These are phyloP conservation scores for Agaricus sinodeliciosus DNA, from an alignment of 768 basidiomycete species.

Conservation along the genomic window DNA sequence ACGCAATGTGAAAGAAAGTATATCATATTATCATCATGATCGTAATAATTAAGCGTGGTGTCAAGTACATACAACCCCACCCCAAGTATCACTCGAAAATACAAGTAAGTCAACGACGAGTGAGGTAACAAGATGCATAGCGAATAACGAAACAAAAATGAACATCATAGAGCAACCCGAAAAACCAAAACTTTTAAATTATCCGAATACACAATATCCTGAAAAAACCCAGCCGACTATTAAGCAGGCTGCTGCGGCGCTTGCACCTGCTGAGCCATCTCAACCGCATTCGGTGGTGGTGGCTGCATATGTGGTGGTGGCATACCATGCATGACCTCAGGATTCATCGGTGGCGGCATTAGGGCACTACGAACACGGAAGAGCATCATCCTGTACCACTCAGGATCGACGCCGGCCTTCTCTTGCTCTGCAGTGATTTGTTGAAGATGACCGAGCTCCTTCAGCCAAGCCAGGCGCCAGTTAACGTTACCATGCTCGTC, in stretches of 20 bases:
- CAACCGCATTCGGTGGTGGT: conserved; percentile 31
- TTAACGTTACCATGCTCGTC: conserved; percentile 77
- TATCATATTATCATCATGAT: conserved; percentile 1
- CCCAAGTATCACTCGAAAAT: neutral
- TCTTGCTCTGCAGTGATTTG: conserved; percentile 78
- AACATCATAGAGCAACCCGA: neutral
- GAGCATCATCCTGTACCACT: conserved; percentile 86
- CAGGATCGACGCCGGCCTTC: conserved; percentile 71
- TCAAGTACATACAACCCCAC: conserved; percentile 10
- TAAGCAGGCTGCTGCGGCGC: conserved; percentile 22
- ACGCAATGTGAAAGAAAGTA: neutral
- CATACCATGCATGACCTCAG: conserved; percentile 44
- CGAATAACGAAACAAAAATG: neutral
- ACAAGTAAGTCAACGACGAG: neutral
- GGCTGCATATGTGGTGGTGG: conserved; percentile 31
- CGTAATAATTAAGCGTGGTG: conserved; percentile 6
- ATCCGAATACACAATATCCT: conserved; percentile 4
- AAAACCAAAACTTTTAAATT: conserved; percentile 1
- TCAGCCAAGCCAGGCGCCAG: conserved; percentile 76
- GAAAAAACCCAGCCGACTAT: conserved; percentile 16
- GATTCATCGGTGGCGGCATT: conserved; percentile 51
- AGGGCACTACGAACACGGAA: conserved; percentile 70
- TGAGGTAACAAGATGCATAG: conserved; percentile 4
- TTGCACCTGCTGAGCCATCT: conserved; percentile 30
- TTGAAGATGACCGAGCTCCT: conserved; percentile 71